A percentile compares a stretch with the other conserved stretches of the same genome.
These are phyloP conservation scores for Aphanomyces invadans DNA, from an alignment of 352 stramenopile genomes.

Conservation along the genomic window DNA sequence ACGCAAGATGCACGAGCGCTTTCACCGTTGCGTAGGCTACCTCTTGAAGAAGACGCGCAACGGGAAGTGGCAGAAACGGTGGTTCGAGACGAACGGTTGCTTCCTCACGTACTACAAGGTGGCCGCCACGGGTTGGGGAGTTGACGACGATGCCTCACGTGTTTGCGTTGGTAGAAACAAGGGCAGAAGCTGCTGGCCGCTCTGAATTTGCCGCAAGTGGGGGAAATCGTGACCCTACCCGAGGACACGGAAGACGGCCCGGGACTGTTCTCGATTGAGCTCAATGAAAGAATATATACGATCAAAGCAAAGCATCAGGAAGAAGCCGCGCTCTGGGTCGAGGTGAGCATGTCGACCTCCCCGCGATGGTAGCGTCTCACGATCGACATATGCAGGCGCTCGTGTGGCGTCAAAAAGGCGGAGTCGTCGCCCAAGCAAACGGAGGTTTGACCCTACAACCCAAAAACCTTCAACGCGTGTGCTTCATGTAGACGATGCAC, in stretches of 20 bases:
- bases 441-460: too few relatives aligned
- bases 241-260: constrained; percentile 69
- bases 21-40: constrained; percentile 53
- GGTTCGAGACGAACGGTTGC: constrained; percentile 98
- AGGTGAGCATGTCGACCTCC: constrained; percentile 30
- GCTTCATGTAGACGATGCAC: not conserved
- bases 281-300: constrained; percentile 87
- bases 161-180: constrained; percentile 63
- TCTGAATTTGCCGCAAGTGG: constrained; percentile 90
- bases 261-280: constrained; percentile 82
- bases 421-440: constrained; percentile 35
- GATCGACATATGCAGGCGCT: constrained; percentile 57
- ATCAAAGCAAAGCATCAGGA: constrained; percentile 84
- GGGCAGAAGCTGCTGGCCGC: constrained; percentile 91
- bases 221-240: constrained; percentile 59
- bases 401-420: constrained; percentile 73
- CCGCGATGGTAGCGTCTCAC: too few relatives aligned
- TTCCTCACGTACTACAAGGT: constrained; percentile 99
- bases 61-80: constrained; percentile 96
- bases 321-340: constrained; percentile 81
- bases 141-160: not conserved
- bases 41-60: constrained; percentile 91
- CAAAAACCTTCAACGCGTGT: constrained; percentile 47
- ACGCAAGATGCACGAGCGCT: not conserved
- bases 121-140: too few relatives aligned